Conservation (phyloP, 768 basidiomycete genomes). For the Xanthoconium purpureum region DNA sequence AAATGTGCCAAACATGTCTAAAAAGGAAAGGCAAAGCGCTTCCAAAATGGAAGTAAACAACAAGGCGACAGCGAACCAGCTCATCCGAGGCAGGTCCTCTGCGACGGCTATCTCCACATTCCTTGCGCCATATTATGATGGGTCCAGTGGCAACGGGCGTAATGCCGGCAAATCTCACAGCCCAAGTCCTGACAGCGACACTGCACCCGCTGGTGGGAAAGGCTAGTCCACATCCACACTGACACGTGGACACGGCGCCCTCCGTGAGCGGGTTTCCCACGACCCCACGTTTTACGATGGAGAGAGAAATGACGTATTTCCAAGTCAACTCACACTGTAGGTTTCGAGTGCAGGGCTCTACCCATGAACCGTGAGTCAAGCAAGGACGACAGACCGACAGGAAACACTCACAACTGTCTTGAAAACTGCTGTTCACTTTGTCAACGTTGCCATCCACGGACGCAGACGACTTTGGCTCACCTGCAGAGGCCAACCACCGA, state of each 20-base stretch:
- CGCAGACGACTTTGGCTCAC: slow-evolving; percentile 14
- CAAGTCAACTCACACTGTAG: slow-evolving; percentile 24
- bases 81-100: slow-evolving; percentile 28
- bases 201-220: not conserved
- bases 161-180: slow-evolving; percentile 21
- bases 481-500: slow-evolving; percentile 14
- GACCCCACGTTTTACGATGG: slow-evolving; percentile 41
- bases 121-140: slow-evolving; percentile 11
- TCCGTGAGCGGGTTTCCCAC: slow-evolving; percentile 29
- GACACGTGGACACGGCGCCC: slow-evolving; percentile 19
- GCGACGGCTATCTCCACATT: slow-evolving; percentile 20
- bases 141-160: slow-evolving; percentile 5
- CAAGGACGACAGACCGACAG: not conserved
- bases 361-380: slow-evolving; percentile 4
- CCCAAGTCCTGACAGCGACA: not conserved
- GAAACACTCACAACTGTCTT: slow-evolving; percentile 15
- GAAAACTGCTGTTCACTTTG: slow-evolving; percentile 7
- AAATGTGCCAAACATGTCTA: slow-evolving; percentile 13
- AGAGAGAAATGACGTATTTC: slow-evolving; percentile 29
- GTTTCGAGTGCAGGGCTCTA: not conserved
- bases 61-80: slow-evolving; percentile 23
- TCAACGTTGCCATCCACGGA: slow-evolving; percentile 1
- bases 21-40: slow-evolving; percentile 2
- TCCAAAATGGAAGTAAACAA: slow-evolving; percentile 10
- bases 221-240: not conserved